Evolutionary conservation across 2,329 filamentous ascomycete genomes (phyloP), one percentile per base, ranked within the genome.

Genomic region (Diatrype stigma): DNA sequence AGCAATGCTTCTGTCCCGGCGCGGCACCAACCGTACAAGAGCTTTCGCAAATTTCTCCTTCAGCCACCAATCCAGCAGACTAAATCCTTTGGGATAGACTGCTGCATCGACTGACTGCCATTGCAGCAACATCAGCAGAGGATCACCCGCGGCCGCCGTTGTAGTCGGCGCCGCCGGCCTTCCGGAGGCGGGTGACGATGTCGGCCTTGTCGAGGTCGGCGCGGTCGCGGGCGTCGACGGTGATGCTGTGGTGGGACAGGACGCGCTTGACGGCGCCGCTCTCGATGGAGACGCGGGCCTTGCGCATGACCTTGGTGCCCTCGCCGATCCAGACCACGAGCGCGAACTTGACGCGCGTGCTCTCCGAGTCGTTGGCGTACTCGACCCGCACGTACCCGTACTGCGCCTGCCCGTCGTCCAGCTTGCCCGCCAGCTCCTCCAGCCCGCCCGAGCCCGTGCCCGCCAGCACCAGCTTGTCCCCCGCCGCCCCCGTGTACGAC

Each of bases 301-400:
- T 86, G 59, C 84, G 78, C 85, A 88, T 87, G 51, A 87, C 78
- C 69, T 81, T 82, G 2, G 83, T 84, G 53, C 70, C 66, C 67
- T 79, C 75, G 65, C 85, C 85, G 66, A 86, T 86, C 85, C 85
- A 89, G 57, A 86, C 77, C 30, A 87, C 70, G 46, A 89, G 74
- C 46, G 74, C 78, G 64, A 88, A 88, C 71, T 89, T 89, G 63
- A 86, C 80, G 35, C 85, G 75, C 63, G 73, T 84, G 69, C 77
- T 82, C 73, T 89, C 85, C 57, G 80, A 80, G 67, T 89, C 85
- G 71, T 87, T 88, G 64, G 84, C 84, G 67, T 88, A 82, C 72
- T 87, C 82, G 66, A 86, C 73, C 28, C 82, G 80, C 59, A 74
- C 79, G 70, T 87, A 87, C 50, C 75, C 84, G 71, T 86, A 87